Conservation (phyloP, 768 basidiomycete genomes). For the Termitomyces sp. region DNA sequence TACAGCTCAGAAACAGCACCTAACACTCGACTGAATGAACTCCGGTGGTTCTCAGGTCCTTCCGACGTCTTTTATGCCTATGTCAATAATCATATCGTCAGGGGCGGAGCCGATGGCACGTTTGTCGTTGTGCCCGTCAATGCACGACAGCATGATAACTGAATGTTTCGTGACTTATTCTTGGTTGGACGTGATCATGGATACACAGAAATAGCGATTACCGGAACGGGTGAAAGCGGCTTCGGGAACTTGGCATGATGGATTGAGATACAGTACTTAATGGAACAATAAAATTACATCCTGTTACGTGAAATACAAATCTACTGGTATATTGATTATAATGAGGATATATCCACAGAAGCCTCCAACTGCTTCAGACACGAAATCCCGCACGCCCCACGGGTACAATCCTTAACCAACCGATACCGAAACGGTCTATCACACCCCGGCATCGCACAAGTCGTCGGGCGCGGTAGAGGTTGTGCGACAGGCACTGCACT, state of each 20-base stretch:
- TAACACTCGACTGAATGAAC: not conserved
- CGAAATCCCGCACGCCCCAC: constrained; percentile 61
- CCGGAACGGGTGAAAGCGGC: not conserved
- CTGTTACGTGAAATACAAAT: not conserved
- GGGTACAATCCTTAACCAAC: constrained; percentile 55
- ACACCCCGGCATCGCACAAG: constrained; percentile 60
- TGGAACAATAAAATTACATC: not conserved
- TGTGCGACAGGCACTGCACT: not conserved
- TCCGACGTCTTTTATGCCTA: not conserved
- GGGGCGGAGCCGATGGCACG: not conserved
- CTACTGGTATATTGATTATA: not conserved
- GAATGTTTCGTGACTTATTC: too few species aligned
- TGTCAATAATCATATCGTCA: not conserved
- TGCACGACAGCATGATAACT: too few species aligned
- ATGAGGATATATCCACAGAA: not conserved
- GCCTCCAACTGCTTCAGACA: constrained; percentile 57
- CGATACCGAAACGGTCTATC: constrained; percentile 54
- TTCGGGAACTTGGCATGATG: not conserved
- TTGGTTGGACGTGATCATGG: too few species aligned
- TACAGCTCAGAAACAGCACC: not conserved
- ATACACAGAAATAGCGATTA: too few species aligned
- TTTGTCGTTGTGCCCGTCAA: constrained; percentile 5
- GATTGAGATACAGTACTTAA: not conserved
- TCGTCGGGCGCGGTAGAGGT: constrained; percentile 12
- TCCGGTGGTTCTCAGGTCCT: not conserved